Conservation (phyloP, 139 green algal genomes). For the Gonium pectorale region DNA sequence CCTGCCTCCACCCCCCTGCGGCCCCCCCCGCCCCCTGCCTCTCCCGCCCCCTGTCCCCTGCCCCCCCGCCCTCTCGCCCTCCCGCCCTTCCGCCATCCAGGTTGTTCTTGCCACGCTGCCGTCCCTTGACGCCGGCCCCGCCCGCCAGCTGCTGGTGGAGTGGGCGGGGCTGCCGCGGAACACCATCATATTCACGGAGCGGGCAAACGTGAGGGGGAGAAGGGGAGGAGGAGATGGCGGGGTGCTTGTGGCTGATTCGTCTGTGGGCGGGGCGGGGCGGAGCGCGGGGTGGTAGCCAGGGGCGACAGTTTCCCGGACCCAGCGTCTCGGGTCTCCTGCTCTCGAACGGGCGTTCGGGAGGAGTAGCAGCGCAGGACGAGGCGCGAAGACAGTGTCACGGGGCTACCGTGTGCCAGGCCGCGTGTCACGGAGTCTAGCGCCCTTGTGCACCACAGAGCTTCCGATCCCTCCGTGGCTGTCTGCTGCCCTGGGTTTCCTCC, state of each 20-base stretch:
- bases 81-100: neutral
- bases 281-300: neutral
- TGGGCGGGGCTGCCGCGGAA: constrained; percentile 83
- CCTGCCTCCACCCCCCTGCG: neutral
- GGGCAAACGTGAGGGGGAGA: constrained; percentile 43
- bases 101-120: constrained; percentile 87
- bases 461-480: too few species aligned
- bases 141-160: constrained; percentile 82
- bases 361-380: too few species aligned
- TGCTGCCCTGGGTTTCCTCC: too few species aligned
- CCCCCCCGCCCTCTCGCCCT: neutral
- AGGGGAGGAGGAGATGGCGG: neutral
- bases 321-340: too few species aligned
- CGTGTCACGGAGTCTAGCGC: too few species aligned
- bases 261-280: neutral
- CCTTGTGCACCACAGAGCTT: too few species aligned
- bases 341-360: too few species aligned
- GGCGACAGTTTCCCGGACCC: too few species aligned
- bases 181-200: constrained; percentile 83
- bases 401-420: too few species aligned
- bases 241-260: too few species aligned
- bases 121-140: constrained; percentile 76
- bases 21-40: neutral
- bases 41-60: neutral
- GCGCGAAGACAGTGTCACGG: too few species aligned